Evolutionary conservation across 2,329 filamentous ascomycete genomes (phyloP).

Genomic region (Fusarium sp.): DNA sequence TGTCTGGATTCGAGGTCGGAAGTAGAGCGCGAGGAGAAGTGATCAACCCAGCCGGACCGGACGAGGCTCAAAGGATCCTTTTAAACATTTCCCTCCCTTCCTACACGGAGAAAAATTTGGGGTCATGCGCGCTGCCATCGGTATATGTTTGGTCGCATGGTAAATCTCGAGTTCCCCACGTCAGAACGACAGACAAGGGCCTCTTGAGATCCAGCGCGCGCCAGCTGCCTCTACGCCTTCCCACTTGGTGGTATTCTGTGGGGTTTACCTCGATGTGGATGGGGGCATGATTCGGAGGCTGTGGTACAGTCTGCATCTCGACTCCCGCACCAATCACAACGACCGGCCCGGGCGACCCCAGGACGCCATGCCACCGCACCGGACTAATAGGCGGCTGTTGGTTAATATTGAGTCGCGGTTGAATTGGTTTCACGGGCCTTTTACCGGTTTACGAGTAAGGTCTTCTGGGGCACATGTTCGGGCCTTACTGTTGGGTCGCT

Average conservation of each 20-base stretch:
- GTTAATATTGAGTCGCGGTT: conserved; percentile 35
- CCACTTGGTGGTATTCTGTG: conserved; percentile 38
- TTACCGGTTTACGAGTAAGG: conserved; percentile 28
- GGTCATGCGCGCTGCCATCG: conserved; percentile 44
- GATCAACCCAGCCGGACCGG: conserved; percentile 2
- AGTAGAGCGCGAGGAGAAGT: conserved; percentile 26
- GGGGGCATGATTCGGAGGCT: conserved; percentile 34
- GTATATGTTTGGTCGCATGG: conserved; percentile 43
- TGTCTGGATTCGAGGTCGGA: conserved; percentile 12
- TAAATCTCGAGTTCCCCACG: conserved; percentile 43
- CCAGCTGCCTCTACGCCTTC: conserved; percentile 26
- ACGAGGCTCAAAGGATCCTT: conserved; percentile 34
- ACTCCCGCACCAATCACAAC: conserved; percentile 47
- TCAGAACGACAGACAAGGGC: conserved; percentile 28
- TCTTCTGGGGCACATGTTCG: conserved; percentile 30
- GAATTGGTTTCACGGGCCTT: conserved; percentile 25
- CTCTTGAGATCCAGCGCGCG: conserved; percentile 30
- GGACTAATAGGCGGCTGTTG: conserved; percentile 32
- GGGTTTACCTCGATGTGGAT: conserved; percentile 38
- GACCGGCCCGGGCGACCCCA: conserved; percentile 20
- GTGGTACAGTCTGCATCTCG: conserved; percentile 38
- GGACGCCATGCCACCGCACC: conserved; percentile 38
- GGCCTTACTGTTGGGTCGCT: conserved; percentile 7
- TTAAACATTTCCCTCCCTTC: conserved; percentile 35
- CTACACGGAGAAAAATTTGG: conserved; percentile 37